phyloP scores from a whole-genome alignment of 257 asterid genomes.

The Apocynum venetum region DNA sequence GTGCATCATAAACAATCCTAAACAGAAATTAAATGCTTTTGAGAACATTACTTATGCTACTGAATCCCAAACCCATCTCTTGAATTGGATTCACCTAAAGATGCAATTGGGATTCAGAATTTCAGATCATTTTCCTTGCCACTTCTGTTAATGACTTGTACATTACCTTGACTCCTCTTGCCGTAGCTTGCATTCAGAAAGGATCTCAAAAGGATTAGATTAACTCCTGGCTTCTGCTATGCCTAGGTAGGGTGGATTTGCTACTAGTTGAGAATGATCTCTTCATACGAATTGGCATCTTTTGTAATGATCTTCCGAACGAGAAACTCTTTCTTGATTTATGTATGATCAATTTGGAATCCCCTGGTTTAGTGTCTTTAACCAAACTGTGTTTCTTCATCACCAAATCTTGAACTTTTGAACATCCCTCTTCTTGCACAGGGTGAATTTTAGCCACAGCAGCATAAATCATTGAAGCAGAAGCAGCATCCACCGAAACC shows the following conservation, averaged over 20 bases:
- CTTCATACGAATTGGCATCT: conserved; percentile 48
- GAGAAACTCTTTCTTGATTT: conserved; percentile 47
- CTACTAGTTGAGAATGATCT: conserved; percentile 56
- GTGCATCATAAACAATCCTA: neutral
- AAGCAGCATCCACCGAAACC: conserved; percentile 49
- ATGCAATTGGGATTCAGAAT: conserved; percentile 3
- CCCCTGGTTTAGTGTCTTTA: conserved; percentile 16
- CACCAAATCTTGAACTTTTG: conserved; percentile 13
- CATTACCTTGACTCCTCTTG: neutral
- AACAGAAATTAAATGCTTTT: neutral
- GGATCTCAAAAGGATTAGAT: conserved; percentile 14
- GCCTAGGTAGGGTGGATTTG: conserved; percentile 32
- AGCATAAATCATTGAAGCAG: conserved; percentile 24
- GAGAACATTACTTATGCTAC: too few relatives aligned
- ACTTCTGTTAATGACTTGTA: neutral
- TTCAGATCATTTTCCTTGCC: neutral
- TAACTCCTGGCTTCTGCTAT: conserved; percentile 37
- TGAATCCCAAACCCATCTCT: conserved; percentile 4
- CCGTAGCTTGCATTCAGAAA: neutral
- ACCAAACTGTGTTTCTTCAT: conserved; percentile 15
- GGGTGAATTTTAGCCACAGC: conserved; percentile 10
- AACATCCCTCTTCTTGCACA: conserved; percentile 33
- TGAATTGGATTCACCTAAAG: neutral
- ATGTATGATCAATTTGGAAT: conserved; percentile 24
- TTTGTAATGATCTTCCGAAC: conserved; percentile 38